Conservation (phyloP, 2,329 filamentous ascomycete genomes). For the Trichothecium sympodiale region DNA sequence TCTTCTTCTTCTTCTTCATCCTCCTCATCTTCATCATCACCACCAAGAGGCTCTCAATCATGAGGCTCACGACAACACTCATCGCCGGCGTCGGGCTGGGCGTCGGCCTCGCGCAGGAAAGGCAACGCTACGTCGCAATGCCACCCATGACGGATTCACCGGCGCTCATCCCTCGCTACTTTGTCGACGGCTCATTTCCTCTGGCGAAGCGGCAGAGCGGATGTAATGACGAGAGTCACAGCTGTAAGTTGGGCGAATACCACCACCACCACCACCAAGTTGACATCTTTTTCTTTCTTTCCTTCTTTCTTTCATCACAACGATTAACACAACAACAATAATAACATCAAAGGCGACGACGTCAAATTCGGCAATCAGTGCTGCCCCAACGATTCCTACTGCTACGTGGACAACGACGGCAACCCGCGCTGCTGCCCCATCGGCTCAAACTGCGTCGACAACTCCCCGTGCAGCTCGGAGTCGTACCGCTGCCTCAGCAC, state of each 20-base stretch:
- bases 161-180: conserved; percentile 16
- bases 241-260: conserved; percentile 14
- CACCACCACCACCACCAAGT: neutral
- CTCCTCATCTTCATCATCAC: too few relatives aligned
- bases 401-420: conserved; percentile 26
- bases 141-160: conserved; percentile 1
- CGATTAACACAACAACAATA: neutral
- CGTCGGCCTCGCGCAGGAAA: conserved; percentile 1
- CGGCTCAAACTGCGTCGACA: conserved; percentile 26
- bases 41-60: neutral
- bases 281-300: neutral
- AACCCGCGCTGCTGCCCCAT: conserved; percentile 29
- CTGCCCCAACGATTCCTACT: conserved; percentile 33
- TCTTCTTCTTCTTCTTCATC: too few relatives aligned
- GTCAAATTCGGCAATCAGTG: conserved; percentile 25
- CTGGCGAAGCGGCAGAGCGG: conserved; percentile 14
- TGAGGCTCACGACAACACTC: conserved; percentile 1
- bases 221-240: conserved; percentile 13
- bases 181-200: conserved; percentile 16
- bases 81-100: neutral
- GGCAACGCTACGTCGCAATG: conserved; percentile 1
- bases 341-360: conserved; percentile 25
- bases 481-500: conserved; percentile 22
- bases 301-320: too few relatives aligned
- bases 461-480: conserved; percentile 22